Evolutionary conservation across 345 rosid genomes (phyloP).

Genomic region (Euphorbia lathyris): DNA sequence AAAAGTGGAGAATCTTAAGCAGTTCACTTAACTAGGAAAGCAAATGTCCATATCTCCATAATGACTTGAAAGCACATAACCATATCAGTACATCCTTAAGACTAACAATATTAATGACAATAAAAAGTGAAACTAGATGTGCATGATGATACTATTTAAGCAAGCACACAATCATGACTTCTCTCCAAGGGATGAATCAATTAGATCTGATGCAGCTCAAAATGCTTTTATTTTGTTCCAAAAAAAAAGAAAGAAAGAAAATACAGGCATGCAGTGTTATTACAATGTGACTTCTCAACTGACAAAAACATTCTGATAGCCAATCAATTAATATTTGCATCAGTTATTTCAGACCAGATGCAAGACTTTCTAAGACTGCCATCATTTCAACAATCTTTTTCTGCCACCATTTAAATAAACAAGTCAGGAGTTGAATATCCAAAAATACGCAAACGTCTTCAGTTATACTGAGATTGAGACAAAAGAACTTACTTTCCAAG

Average conservation of each 20-base stretch:
- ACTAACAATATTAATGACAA: background rate
- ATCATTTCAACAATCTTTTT: too few species aligned
- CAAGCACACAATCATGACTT: too few species aligned
- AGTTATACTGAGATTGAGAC: background rate
- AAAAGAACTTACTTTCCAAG: conserved; percentile 71
- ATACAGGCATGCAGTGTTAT: background rate
- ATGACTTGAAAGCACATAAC: conserved; percentile 2
- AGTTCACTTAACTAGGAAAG: background rate
- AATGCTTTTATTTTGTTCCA: background rate
- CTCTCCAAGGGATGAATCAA: too few species aligned
- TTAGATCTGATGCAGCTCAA: too few species aligned
- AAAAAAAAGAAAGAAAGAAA: background rate
- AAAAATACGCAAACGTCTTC: background rate
- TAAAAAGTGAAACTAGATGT: too few species aligned
- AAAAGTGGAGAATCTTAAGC: background rate
- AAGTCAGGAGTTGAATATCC: background rate
- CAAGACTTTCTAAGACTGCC: background rate
- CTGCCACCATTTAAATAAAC: background rate
- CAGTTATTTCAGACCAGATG: background rate
- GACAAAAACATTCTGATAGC: background rate
- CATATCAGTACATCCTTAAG: background rate
- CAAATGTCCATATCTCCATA: background rate
- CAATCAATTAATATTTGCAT: background rate
- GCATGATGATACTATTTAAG: too few species aligned
- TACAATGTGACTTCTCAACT: background rate